A percentile compares a stretch with the other conserved stretches of the same genome.
These are phyloP conservation scores for Phytopythium sindhum DNA, from an alignment of 352 stramenopile species.

Conservation along the genomic window DNA sequence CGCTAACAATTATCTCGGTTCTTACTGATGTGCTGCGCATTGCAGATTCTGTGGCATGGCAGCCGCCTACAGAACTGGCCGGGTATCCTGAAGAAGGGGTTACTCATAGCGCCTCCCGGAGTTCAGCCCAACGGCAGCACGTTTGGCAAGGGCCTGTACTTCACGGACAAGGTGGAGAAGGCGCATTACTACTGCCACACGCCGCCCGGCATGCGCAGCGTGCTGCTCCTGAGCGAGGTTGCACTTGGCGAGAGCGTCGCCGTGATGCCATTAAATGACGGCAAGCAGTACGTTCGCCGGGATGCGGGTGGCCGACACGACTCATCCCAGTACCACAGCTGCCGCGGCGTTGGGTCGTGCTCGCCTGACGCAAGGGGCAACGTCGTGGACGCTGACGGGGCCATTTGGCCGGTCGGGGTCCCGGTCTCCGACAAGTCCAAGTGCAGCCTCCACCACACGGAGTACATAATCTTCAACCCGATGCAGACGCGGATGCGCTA, in stretches of 20 bases:
- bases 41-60: constrained; percentile 63
- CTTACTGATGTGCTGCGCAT: neutral
- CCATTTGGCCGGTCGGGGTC: constrained; percentile 39
- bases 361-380: constrained; percentile 28
- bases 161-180: constrained; percentile 60
- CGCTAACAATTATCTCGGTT: neutral
- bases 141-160: constrained; percentile 74
- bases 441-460: constrained; percentile 37
- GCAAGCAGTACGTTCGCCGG: constrained; percentile 16
- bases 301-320: neutral
- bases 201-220: constrained; percentile 12
- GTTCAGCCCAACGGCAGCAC: constrained; percentile 43
- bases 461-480: constrained; percentile 70
- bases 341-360: constrained; percentile 35
- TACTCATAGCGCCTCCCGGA: constrained; percentile 56
- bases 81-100: constrained; percentile 54
- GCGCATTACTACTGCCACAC: constrained; percentile 37
- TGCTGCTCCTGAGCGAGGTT: constrained; percentile 45
- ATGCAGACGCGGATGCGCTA: constrained; percentile 62
- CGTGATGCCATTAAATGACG: constrained; percentile 15
- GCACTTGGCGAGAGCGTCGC: constrained; percentile 36
- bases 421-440: constrained; percentile 17
- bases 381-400: constrained; percentile 30
- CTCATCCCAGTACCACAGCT: constrained; percentile 32
- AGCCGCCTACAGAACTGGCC: constrained; percentile 62